These are phyloP conservation scores for Neurospora sp. DNA, from an alignment of 2,329 filamentous ascomycete species.

Conservation along the genomic window DNA sequence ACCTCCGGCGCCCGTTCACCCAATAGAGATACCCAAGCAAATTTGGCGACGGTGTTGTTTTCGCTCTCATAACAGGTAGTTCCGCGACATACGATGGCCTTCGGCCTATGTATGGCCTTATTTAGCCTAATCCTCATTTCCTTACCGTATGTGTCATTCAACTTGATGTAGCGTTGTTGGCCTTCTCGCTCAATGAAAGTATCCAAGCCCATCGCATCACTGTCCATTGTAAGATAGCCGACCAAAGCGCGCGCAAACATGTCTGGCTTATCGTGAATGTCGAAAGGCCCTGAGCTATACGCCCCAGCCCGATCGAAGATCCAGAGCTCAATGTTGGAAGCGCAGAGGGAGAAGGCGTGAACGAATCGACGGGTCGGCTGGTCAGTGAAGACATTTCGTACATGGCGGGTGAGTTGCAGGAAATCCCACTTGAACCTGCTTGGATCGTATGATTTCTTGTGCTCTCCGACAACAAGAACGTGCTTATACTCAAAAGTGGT, in stretches of 20 bases:
- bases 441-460: not conserved
- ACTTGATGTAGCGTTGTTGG: not conserved
- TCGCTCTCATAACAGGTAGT: slow-evolving; percentile 16
- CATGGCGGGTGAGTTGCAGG: not conserved
- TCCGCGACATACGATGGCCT: slow-evolving; percentile 16
- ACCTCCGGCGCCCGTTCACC: not conserved
- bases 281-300: slow-evolving; percentile 23
- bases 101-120: not conserved
- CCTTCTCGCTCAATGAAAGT: slow-evolving; percentile 17
- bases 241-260: slow-evolving; percentile 21
- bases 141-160: not conserved
- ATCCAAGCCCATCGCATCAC: slow-evolving; percentile 16
- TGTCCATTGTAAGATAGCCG: slow-evolving; percentile 24
- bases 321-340: slow-evolving; percentile 24
- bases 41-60: slow-evolving; percentile 22
- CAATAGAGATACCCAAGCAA: slow-evolving; percentile 12
- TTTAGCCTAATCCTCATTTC: not conserved
- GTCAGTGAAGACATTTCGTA: slow-evolving; percentile 18
- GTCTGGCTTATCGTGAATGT: slow-evolving; percentile 21
- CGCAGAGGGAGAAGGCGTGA: slow-evolving; percentile 26
- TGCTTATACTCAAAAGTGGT: not conserved
- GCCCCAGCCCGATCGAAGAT: slow-evolving; percentile 28
- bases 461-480: not conserved
- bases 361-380: slow-evolving; percentile 27
- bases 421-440: not conserved